phyloP scores from a whole-genome alignment of 352 stramenopile genomes.

The Phytophthora uliginosa region DNA sequence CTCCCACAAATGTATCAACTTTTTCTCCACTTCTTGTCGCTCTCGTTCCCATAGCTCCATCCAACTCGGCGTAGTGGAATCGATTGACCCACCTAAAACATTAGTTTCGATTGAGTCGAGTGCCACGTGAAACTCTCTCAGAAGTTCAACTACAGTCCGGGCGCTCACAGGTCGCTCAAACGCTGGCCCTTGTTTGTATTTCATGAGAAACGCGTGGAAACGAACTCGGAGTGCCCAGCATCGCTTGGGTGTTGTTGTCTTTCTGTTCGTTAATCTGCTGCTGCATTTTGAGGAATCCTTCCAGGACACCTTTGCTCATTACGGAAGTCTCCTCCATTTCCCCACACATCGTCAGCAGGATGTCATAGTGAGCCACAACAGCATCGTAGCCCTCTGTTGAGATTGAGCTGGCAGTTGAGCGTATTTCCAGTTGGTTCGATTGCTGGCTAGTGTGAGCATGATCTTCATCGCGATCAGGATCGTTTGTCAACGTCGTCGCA shows the following conservation, averaged over 20 bases:
- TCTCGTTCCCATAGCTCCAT: neutral
- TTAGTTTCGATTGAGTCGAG: neutral
- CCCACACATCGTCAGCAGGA: neutral
- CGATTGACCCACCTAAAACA: neutral
- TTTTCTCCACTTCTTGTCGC: neutral
- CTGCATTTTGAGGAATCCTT: neutral
- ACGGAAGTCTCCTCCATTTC: neutral
- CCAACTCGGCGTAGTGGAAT: neutral
- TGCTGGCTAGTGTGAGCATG: neutral
- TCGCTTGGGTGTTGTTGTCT: neutral
- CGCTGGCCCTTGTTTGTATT: constrained; percentile 1
- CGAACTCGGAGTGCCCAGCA: neutral
- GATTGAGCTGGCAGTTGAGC: neutral
- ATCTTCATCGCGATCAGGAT: neutral
- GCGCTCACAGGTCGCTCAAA: constrained; percentile 9
- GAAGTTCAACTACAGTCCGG: neutral
- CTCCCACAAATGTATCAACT: neutral
- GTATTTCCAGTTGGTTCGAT: neutral
- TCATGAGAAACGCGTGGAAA: constrained; percentile 6
- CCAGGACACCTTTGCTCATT: neutral
- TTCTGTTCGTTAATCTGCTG: neutral
- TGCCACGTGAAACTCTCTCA: neutral
- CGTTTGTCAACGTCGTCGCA: neutral
- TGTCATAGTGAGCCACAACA: neutral
- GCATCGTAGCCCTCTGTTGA: neutral